Evolutionary conservation across 345 rosid genomes (phyloP).

Genomic region (Cardamine chenopodiifolia): DNA sequence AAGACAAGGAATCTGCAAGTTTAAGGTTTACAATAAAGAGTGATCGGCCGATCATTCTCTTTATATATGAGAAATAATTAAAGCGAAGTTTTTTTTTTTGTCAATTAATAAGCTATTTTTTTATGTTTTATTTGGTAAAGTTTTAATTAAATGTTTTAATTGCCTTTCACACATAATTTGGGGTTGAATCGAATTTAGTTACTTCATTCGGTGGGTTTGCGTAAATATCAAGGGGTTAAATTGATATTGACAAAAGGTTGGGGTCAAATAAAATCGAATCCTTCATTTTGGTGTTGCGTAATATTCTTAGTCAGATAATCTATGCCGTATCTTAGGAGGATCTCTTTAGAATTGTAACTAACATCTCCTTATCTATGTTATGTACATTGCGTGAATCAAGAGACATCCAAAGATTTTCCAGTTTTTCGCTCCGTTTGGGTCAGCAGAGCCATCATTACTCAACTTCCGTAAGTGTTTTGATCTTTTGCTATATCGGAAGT

Average conservation of each 20-base stretch:
- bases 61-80: background rate
- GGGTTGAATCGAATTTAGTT: background rate
- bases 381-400: too few species aligned
- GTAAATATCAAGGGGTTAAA: background rate
- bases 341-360: too few species aligned
- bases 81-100: background rate
- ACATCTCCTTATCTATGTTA: too few species aligned
- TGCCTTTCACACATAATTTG: background rate
- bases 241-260: background rate
- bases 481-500: too few species aligned
- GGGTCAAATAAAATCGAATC: background rate
- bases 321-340: too few species aligned
- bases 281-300: too few species aligned
- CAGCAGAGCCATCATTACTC: constrained; percentile 11
- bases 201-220: background rate
- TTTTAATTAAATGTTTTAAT: background rate
- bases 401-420: too few species aligned
- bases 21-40: constrained; percentile 29
- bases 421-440: constrained; percentile 13
- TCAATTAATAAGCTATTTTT: background rate
- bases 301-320: too few species aligned
- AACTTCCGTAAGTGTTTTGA: constrained; percentile 20
- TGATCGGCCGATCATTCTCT: background rate
- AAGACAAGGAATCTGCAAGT: background rate
- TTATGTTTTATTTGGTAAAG: background rate